Evolutionary conservation across 495 filamentous ascomycete species (phyloP), one percentile per base, ranked within the genome.

Genomic region (Neurospora sp.): DNA sequence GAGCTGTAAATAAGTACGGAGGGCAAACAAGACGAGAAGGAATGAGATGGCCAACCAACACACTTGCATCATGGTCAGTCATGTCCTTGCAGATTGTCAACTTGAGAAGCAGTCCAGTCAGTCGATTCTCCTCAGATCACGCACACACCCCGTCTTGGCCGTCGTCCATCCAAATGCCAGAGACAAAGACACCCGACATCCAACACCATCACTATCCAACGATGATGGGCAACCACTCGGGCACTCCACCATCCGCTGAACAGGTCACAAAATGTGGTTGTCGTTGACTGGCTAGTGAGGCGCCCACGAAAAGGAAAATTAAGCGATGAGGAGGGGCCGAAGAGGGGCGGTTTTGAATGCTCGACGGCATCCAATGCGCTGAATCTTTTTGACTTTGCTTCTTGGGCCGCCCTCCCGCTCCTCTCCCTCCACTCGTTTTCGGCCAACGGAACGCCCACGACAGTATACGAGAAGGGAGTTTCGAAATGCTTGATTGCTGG

Each of bases 201-300:
- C 53, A 37, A 37, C 53, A 35, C 53, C 7, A 66, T 35, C 53
- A 35, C 27, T 6, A 35, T 35, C 27, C 27, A 61, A 35, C 53
- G 12, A 35, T 61, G 53, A 61, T 61, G 53, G 53, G 53, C 53
- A 66, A 66, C 53, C 53, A 66, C 27, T 66, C 27, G 27, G 53
- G 27, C 53, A 66, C 53, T 66, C 53, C 53, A 66, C 53, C 53
- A 66, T 66, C 53, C 27, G 40, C 27, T 31, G 68, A 66, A 61
- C 71, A 73, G 38, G 66, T 72, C 74, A 76, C 53, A 73, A 71
- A 70, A 72, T 75, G 73, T 75, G 78, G 78, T 78, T 71, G 48
- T 68, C 68, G 42, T 46, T 75, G 73, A 79, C 69, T 73, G 78
- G 74, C 70, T 74, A 74, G 61, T 59, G 69, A 77, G 73, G 72